phyloP scores from a whole-genome alignment of 106 monocot genomes.

The Dioscorea dumetorum region DNA sequence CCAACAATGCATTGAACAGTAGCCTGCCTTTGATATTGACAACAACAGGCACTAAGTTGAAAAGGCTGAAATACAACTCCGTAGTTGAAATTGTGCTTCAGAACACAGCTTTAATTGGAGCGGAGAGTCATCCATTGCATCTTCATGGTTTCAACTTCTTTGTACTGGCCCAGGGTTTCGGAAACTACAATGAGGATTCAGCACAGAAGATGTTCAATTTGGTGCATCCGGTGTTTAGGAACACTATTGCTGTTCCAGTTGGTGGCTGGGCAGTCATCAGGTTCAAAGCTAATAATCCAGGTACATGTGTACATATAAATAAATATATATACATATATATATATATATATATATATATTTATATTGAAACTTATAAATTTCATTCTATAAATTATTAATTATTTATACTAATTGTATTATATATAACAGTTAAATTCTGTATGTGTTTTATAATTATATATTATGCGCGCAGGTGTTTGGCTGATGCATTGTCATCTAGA shows the following conservation, averaged over 20 bases:
- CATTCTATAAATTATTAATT: background rate
- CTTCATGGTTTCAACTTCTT: slow-evolving; percentile 69
- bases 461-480: slow-evolving; percentile 36
- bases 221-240: slow-evolving; percentile 50
- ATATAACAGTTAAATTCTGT: too few relatives aligned
- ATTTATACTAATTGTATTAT: too few relatives aligned
- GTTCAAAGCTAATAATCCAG: slow-evolving; percentile 68
- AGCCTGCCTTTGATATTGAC: slow-evolving; percentile 3
- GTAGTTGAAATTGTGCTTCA: slow-evolving; percentile 67
- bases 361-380: too few relatives aligned
- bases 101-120: slow-evolving; percentile 50
- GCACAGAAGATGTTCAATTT: slow-evolving; percentile 42
- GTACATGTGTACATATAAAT: too few relatives aligned
- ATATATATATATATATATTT: too few relatives aligned
- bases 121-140: slow-evolving; percentile 62
- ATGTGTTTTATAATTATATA: background rate
- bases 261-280: slow-evolving; percentile 82
- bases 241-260: slow-evolving; percentile 60
- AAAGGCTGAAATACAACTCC: slow-evolving; percentile 42
- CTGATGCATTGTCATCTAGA: slow-evolving; percentile 69
- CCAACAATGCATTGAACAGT: slow-evolving; percentile 14
- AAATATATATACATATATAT: too few relatives aligned
- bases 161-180: slow-evolving; percentile 66
- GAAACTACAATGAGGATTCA: slow-evolving; percentile 32
- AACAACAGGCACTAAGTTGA: slow-evolving; percentile 42